phyloP scores from a whole-genome alignment of 2,329 filamentous ascomycete species.

The Nemania diffusa region DNA sequence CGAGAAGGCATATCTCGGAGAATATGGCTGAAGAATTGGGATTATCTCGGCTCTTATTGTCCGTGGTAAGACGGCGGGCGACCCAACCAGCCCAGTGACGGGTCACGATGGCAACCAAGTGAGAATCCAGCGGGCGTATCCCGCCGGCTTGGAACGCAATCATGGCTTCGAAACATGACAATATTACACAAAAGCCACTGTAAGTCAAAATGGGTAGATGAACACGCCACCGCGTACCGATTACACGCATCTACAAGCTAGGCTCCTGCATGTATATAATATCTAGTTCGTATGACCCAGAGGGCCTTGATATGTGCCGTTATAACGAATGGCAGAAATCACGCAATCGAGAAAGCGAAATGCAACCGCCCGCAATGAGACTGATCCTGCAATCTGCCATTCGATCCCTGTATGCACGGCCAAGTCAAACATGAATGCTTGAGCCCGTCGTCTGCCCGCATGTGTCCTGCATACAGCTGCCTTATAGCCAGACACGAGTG shows the following conservation, averaged over 20 bases:
- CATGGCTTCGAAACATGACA: neutral
- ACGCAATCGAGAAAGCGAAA: conserved; percentile 24
- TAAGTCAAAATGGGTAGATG: neutral
- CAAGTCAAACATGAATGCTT: conserved; percentile 16
- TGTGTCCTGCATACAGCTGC: conserved; percentile 23
- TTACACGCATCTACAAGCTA: neutral
- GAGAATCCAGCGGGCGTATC: neutral
- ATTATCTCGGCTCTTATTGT: neutral
- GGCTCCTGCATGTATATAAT: neutral
- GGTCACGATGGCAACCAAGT: neutral
- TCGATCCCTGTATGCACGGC: conserved; percentile 22
- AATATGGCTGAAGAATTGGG: neutral
- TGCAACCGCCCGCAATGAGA: conserved; percentile 30
- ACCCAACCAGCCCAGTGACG: neutral
- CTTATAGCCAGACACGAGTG: conserved; percentile 4
- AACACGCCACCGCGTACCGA: neutral
- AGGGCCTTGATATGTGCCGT: neutral
- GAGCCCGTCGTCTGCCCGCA: conserved; percentile 23
- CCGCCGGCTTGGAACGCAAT: neutral
- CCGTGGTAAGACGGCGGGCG: neutral
- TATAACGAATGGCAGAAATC: conserved; percentile 4
- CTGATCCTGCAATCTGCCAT: conserved; percentile 35
- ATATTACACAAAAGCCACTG: neutral
- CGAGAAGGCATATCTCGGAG: neutral
- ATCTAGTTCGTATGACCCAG: neutral